phyloP scores from a whole-genome alignment of 2,329 filamentous ascomycete species.

The Aspergillus brasiliensis region DNA sequence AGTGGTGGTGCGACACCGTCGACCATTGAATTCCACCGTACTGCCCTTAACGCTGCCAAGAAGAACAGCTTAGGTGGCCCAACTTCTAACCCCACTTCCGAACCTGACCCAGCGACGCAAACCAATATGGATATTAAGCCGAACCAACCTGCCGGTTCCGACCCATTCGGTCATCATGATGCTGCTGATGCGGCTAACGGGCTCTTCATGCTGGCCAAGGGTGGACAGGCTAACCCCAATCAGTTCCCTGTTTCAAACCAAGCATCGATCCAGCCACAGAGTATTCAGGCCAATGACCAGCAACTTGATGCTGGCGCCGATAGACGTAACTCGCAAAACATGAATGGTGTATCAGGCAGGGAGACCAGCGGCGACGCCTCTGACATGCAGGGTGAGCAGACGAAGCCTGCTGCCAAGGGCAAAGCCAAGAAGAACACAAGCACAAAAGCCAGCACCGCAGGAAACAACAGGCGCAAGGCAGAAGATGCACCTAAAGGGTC shows the following conservation, averaged over 20 bases:
- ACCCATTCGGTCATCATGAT: constrained; percentile 83
- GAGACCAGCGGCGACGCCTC: constrained; percentile 71
- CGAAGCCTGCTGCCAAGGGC: constrained; percentile 65
- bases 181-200: constrained; percentile 93
- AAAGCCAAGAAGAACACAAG: constrained; percentile 69
- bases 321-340: constrained; percentile 45
- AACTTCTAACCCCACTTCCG: constrained; percentile 47
- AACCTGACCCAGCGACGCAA: constrained; percentile 39
- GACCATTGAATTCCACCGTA: constrained; percentile 92
- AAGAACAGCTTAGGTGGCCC: constrained; percentile 51
- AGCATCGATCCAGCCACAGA: constrained; percentile 54
- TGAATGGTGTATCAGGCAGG: constrained; percentile 58
- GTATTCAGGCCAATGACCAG: constrained; percentile 58
- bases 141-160: constrained; percentile 53
- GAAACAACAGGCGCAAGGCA: constrained; percentile 76
- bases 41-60: constrained; percentile 78
- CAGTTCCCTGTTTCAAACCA: constrained; percentile 55
- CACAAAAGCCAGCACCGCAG: constrained; percentile 48
- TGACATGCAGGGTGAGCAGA: constrained; percentile 69
- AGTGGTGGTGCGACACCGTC: constrained; percentile 83
- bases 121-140: constrained; percentile 48
- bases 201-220: constrained; percentile 80
- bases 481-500: constrained; percentile 71
- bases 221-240: constrained; percentile 59
- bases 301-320: constrained; percentile 41